A percentile compares a stretch with the other conserved stretches of the same genome.
Evolutionary conservation across 140 eudicot species (phyloP).

Genomic region (Bidens hawaiensis): DNA sequence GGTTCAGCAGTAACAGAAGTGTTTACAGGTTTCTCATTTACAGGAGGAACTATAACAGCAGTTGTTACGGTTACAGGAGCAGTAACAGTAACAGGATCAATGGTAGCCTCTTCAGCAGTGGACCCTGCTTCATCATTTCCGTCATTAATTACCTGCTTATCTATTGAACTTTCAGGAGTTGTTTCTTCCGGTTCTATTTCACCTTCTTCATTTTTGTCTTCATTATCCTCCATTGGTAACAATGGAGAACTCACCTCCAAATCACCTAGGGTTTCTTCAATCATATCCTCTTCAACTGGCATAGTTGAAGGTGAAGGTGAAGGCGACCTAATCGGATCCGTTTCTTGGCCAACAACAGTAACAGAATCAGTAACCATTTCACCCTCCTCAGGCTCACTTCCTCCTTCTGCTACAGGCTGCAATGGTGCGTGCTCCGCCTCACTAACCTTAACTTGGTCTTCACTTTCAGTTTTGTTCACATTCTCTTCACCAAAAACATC

Average conservation of each 20-base stretch:
- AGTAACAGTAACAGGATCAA: slow-evolving; percentile 1
- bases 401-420: slow-evolving; percentile 47
- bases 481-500: slow-evolving; percentile 36
- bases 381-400: slow-evolving; percentile 76
- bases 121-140: slow-evolving; percentile 33
- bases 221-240: slow-evolving; percentile 38
- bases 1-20: slow-evolving; percentile 29
- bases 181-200: slow-evolving; percentile 38
- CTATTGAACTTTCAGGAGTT: slow-evolving; percentile 36
- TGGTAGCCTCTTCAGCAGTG: slow-evolving; percentile 12
- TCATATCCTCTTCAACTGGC: slow-evolving; percentile 37
- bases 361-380: slow-evolving; percentile 47
- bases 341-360: slow-evolving; percentile 13
- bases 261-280: slow-evolving; percentile 31
- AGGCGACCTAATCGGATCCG: slow-evolving; percentile 29
- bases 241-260: slow-evolving; percentile 46
- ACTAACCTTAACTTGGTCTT: slow-evolving; percentile 31
- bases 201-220: slow-evolving; percentile 41
- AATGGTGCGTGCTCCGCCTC: slow-evolving; percentile 47
- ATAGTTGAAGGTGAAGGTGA: slow-evolving; percentile 46
- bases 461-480: slow-evolving; percentile 34
- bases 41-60: slow-evolving; percentile 18
- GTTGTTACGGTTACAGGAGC: slow-evolving; percentile 1
- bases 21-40: slow-evolving; percentile 29
- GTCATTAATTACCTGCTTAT: slow-evolving; percentile 30